These are phyloP conservation scores for Bullera alba DNA, from an alignment of 768 basidiomycete species.

Conservation along the genomic window DNA sequence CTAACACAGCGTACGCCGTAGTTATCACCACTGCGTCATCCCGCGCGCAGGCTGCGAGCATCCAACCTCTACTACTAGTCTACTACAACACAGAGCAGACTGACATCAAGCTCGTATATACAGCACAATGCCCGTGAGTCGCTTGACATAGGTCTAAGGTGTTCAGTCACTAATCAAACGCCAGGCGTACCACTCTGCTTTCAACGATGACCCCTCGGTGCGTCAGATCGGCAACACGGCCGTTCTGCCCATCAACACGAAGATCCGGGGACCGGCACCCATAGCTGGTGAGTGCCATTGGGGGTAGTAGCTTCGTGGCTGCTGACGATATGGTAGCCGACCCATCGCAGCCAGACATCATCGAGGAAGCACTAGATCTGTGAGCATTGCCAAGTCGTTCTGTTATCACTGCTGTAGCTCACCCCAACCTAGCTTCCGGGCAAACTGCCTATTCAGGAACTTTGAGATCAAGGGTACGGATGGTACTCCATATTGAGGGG, in stretches of 20 bases:
- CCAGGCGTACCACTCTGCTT: slow-evolving; percentile 92
- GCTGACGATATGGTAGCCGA: slow-evolving; percentile 56
- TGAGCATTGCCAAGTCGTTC: slow-evolving; percentile 8
- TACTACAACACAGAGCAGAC: neutral
- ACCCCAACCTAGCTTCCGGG: slow-evolving; percentile 61
- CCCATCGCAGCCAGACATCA: slow-evolving; percentile 70
- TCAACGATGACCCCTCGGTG: slow-evolving; percentile 69
- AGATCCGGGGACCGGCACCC: slow-evolving; percentile 85
- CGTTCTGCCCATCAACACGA: slow-evolving; percentile 83
- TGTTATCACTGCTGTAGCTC: neutral
- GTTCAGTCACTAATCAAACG: neutral
- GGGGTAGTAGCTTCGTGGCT: slow-evolving; percentile 2
- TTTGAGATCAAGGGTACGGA: slow-evolving; percentile 87
- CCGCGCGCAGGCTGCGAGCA: too few relatives aligned
- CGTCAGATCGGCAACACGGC: slow-evolving; percentile 83
- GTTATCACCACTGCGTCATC: too few relatives aligned
- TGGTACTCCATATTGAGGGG: neutral
- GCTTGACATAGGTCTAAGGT: neutral
- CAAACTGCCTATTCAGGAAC: slow-evolving; percentile 98
- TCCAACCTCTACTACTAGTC: too few relatives aligned
- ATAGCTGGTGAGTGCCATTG: slow-evolving; percentile 49
- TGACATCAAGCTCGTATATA: too few relatives aligned
- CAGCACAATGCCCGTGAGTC: slow-evolving; percentile 18
- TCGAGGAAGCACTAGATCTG: slow-evolving; percentile 91
- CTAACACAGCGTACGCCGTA: too few relatives aligned